These are phyloP conservation scores for Ziziphus jujuba DNA, from an alignment of 306 rosid genomes.

Conservation along the genomic window DNA sequence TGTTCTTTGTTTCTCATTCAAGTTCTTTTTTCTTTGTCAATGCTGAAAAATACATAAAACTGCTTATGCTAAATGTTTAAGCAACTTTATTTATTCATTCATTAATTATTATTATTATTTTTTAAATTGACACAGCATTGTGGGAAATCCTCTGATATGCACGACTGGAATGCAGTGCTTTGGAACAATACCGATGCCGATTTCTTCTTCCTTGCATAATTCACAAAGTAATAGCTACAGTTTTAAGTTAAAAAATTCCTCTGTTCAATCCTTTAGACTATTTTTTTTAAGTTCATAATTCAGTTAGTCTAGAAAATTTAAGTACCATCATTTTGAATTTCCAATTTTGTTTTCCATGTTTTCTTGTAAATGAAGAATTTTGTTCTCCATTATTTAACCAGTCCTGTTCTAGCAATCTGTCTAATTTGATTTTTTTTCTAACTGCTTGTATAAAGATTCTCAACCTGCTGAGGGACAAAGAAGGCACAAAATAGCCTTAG, in stretches of 20 bases:
- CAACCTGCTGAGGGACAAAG: slow-evolving; percentile 53
- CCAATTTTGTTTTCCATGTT: slow-evolving; percentile 10
- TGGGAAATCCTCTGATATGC: slow-evolving; percentile 84
- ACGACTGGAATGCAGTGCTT: slow-evolving; percentile 55
- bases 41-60: not conserved
- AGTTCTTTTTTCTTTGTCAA: not conserved
- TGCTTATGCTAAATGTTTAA: not conserved
- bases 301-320: slow-evolving; percentile 1
- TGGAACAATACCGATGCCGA: slow-evolving; percentile 35
- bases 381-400: slow-evolving; percentile 9
- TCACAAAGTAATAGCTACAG: slow-evolving; percentile 65
- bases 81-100: slow-evolving; percentile 4
- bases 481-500: slow-evolving; percentile 72
- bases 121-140: slow-evolving; percentile 52
- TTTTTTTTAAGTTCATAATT: slow-evolving; percentile 23
- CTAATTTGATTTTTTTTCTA: slow-evolving; percentile 2
- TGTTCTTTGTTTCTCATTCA: not conserved
- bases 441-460: slow-evolving; percentile 41
- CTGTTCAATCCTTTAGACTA: slow-evolving; percentile 24
- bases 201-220: slow-evolving; percentile 38
- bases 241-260: slow-evolving; percentile 20
- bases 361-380: not conserved
- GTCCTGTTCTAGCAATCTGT: not conserved
- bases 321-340: slow-evolving; percentile 1
- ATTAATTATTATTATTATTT: too few species aligned